phyloP scores from a whole-genome alignment of 176 grass and related monocot genomes.

The Ensete glaucum region DNA sequence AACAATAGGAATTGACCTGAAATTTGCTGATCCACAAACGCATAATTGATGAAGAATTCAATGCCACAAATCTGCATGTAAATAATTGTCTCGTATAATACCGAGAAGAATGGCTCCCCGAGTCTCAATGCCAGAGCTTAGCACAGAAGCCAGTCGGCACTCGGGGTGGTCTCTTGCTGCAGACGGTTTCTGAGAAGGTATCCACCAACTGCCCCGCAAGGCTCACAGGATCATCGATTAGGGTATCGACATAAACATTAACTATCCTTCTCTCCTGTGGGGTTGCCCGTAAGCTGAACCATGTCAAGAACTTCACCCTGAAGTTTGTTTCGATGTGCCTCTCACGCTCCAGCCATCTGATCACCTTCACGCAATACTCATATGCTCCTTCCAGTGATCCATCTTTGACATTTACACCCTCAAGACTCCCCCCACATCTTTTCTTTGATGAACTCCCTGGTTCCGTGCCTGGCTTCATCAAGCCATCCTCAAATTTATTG shows the following conservation, averaged over 20 bases:
- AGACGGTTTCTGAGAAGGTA: conserved; percentile 76
- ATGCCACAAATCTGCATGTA: conserved; percentile 54
- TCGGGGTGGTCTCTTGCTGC: conserved; percentile 48
- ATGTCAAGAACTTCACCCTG: conserved; percentile 89
- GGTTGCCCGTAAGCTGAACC: conserved; percentile 92
- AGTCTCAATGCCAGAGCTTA: conserved; percentile 75
- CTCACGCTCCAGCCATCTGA: conserved; percentile 86
- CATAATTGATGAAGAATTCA: conserved; percentile 72
- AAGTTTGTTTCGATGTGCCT: conserved; percentile 79
- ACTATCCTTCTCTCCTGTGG: conserved; percentile 76
- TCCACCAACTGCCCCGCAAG: conserved; percentile 83
- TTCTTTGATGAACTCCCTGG: conserved; percentile 86
- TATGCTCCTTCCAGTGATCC: conserved; percentile 46
- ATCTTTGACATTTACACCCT: conserved; percentile 47
- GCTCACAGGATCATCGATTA: conserved; percentile 82
- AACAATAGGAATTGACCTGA: conserved; percentile 47
- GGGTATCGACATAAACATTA: conserved; percentile 66
- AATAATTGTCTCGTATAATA: conserved; percentile 5
- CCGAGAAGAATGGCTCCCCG: too few species aligned
- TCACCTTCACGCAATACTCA: conserved; percentile 86
- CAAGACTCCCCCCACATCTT: conserved; percentile 45
- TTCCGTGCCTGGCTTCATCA: conserved; percentile 58
- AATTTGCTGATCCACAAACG: conserved; percentile 40
- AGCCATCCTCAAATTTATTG: conserved; percentile 38
- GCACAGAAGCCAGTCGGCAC: conserved; percentile 73